A percentile compares a stretch with the other conserved stretches of the same genome.
Evolutionary conservation across 139 green algal genomes (phyloP).

Genomic region (Chlamydomonas sphaeroides): DNA sequence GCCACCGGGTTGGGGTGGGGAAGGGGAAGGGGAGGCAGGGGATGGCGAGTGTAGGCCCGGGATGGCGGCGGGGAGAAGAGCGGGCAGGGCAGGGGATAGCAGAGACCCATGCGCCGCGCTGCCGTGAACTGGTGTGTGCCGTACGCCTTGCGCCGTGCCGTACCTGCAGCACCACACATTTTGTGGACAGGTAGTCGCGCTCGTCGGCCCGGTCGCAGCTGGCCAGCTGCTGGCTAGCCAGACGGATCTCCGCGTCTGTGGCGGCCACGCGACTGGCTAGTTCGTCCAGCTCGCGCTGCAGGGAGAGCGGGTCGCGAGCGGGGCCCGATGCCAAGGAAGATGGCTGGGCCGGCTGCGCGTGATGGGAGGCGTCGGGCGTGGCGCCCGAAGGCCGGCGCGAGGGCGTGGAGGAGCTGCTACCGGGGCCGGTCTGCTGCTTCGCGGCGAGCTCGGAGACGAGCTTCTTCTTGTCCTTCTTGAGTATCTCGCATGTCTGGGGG

Average conservation of each 20-base stretch:
- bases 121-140: background rate
- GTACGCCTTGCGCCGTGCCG: no score
- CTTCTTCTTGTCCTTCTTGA: conserved; percentile 46
- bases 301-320: background rate
- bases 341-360: no score
- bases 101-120: no score
- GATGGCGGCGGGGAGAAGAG: no score
- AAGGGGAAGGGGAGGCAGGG: background rate
- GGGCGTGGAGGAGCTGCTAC: background rate
- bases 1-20: background rate
- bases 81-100: no score
- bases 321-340: no score
- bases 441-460: conserved; percentile 22
- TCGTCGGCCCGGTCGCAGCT: conserved; percentile 17
- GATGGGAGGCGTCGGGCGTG: background rate
- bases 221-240: conserved; percentile 16
- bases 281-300: conserved; percentile 37
- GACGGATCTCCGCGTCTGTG: conserved; percentile 9
- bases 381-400: background rate
- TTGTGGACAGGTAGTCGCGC: conserved; percentile 43
- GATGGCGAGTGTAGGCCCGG: background rate
- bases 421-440: conserved; percentile 1
- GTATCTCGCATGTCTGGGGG: conserved; percentile 31
- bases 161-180: conserved; percentile 47
- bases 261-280: conserved; percentile 15